Base-by-base conservation (phyloP, 2,329 filamentous ascomycete genomes). In the Sclerotinia sclerotiorum region DNA sequence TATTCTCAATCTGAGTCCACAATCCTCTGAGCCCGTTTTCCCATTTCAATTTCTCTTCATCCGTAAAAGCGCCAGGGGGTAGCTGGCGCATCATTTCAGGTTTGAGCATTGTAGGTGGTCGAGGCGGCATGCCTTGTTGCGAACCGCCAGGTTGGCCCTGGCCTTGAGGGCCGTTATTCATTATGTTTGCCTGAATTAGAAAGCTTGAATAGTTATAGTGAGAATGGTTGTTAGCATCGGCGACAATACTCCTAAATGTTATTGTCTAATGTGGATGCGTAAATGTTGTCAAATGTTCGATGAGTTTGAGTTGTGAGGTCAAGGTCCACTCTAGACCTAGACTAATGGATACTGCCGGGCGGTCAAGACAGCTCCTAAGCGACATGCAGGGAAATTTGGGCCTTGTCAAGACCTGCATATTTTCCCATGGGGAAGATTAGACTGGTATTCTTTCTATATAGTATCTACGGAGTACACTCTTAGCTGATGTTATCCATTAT, bases 1-100 rank as follows among this genome's bases (percentile, higher is more conserved):
- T 82, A 69, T 84, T 82, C 57, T 85, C 82, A 52, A 85, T 81
- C 29, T 78, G 80, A 1, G 70, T 65, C 83, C 85, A 90, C 0
- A 89, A 78, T 1, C 79, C 74, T 13, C 81, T 79, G 0, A 90
- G 79, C 1, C 87, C 87, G 2, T 80, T 77, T 72, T 88, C 85
- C 72, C 88, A 90, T 72, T 87, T 87, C 2, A 73, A 73, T 73
- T 85, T 87, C 68, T 90, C 87, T 1, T 84, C 81, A 1, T 84
- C 80, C 35, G 79, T 83, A 3, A 90, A 77, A 29, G 69, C 67
- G 5, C 73, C 27, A 1, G 42, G 69, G 1, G 76, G 76, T 0
- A 78, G 72, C 10, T 66, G 60, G 52, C 76, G 72, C 76, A 78
- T 78, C 60, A 77, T 73, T 66, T 78, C 76, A 6, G 76, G 76